These are phyloP conservation scores for Telopea speciosissima DNA, from an alignment of 177 flowering plant genomes.

Conservation along the genomic window DNA sequence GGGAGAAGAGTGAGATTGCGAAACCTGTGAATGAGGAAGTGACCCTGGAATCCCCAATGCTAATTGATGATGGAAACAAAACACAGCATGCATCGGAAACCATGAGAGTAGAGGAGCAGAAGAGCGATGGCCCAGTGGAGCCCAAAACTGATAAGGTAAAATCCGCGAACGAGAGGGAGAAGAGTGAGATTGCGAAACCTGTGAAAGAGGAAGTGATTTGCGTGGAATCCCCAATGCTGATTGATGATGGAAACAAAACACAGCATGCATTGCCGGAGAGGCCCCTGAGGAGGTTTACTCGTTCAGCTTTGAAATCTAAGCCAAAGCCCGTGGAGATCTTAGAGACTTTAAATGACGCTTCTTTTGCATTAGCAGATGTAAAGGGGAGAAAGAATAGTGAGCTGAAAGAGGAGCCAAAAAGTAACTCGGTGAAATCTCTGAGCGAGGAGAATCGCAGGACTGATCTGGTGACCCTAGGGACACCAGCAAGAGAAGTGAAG, in stretches of 20 bases:
- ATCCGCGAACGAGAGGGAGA: background rate
- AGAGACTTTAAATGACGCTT: background rate
- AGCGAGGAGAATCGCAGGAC: background rate
- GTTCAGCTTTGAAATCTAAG: background rate
- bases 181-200: background rate
- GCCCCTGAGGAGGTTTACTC: background rate
- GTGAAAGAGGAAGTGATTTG: background rate
- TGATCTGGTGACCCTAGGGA: background rate
- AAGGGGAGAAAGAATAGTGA: background rate
- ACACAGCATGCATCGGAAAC: no score
- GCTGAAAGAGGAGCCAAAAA: background rate
- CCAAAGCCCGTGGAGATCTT: background rate
- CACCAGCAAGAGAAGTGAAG: background rate
- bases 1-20: background rate
- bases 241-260: constrained; percentile 2
- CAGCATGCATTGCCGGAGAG: background rate
- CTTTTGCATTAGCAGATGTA: background rate
- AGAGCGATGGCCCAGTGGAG: background rate
- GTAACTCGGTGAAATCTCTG: background rate
- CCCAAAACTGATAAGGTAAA: background rate
- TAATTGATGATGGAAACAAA: no score
- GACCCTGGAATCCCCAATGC: no score
- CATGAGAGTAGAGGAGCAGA: background rate
- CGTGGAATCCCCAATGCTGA: background rate
- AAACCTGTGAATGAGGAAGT: background rate